Evolutionary conservation across 306 rosid genomes (phyloP).

Genomic region (Cotoneaster glaucophyllus): DNA sequence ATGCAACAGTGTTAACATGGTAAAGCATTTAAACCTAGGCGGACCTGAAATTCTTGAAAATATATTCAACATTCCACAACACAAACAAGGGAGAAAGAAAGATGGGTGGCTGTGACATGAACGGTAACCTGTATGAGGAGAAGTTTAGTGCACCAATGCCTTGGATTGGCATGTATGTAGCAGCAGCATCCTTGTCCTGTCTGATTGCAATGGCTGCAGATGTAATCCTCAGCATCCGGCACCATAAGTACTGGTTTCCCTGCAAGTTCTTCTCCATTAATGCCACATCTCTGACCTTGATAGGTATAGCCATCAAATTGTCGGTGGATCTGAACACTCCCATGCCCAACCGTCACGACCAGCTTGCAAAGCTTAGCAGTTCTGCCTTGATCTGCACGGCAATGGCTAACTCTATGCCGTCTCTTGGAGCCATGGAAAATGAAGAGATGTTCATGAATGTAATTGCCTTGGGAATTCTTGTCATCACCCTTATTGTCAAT

Average conservation of each 20-base stretch:
- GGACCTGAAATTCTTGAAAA: neutral
- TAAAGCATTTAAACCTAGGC: neutral
- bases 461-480: constrained; percentile 67
- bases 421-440: constrained; percentile 68
- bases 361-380: constrained; percentile 76
- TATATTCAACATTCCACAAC: neutral
- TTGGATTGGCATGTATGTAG: constrained; percentile 86
- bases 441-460: constrained; percentile 60
- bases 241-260: constrained; percentile 71
- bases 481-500: constrained; percentile 64
- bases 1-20: neutral
- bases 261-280: constrained; percentile 58
- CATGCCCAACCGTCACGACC: constrained; percentile 69
- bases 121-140: constrained; percentile 52
- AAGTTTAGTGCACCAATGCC: constrained; percentile 80
- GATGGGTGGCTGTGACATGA: constrained; percentile 56
- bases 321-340: constrained; percentile 80
- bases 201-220: constrained; percentile 62
- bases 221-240: constrained; percentile 38
- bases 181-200: constrained; percentile 59
- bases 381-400: constrained; percentile 60
- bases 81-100: neutral
- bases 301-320: constrained; percentile 53
- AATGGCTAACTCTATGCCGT: constrained; percentile 75
- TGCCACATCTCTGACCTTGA: constrained; percentile 69